Conservation (phyloP, 2,329 filamentous ascomycete genomes). For the Aspergillus fumigatiaffinis region DNA sequence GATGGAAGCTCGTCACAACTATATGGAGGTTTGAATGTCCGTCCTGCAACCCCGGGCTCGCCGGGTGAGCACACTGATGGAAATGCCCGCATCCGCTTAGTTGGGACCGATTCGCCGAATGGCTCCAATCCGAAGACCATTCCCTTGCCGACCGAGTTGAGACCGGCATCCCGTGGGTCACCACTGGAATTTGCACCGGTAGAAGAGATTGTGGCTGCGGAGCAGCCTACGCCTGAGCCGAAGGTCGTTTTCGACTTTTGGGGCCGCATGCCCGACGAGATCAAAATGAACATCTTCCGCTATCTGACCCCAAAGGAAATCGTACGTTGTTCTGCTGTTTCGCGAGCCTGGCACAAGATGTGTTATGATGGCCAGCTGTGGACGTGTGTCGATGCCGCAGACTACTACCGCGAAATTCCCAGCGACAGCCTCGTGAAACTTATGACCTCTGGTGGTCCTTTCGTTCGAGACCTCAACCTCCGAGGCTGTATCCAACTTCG, state of each 20-base stretch:
- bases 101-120: slow-evolving; percentile 48
- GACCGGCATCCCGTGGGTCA: slow-evolving; percentile 44
- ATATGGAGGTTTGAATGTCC: slow-evolving; percentile 54
- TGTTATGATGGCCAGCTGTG: slow-evolving; percentile 96
- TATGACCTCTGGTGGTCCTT: slow-evolving; percentile 79
- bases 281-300: slow-evolving; percentile 72
- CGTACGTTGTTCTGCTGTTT: slow-evolving; percentile 71
- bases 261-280: slow-evolving; percentile 75
- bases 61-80: slow-evolving; percentile 49
- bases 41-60: slow-evolving; percentile 49
- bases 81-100: slow-evolving; percentile 52
- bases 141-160: slow-evolving; percentile 61
- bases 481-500: slow-evolving; percentile 86
- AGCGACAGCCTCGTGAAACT: slow-evolving; percentile 79
- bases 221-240: slow-evolving; percentile 24
- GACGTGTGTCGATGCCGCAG: slow-evolving; percentile 76
- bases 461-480: slow-evolving; percentile 85
- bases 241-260: slow-evolving; percentile 64
- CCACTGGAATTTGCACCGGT: slow-evolving; percentile 17
- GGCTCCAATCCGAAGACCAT: slow-evolving; percentile 47
- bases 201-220: slow-evolving; percentile 15
- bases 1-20: slow-evolving; percentile 54
- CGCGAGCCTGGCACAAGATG: slow-evolving; percentile 70
- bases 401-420: slow-evolving; percentile 84
- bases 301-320: slow-evolving; percentile 77